Evolutionary conservation across 106 monocot genomes (phyloP).

Genomic region (Acorus gramineus): DNA sequence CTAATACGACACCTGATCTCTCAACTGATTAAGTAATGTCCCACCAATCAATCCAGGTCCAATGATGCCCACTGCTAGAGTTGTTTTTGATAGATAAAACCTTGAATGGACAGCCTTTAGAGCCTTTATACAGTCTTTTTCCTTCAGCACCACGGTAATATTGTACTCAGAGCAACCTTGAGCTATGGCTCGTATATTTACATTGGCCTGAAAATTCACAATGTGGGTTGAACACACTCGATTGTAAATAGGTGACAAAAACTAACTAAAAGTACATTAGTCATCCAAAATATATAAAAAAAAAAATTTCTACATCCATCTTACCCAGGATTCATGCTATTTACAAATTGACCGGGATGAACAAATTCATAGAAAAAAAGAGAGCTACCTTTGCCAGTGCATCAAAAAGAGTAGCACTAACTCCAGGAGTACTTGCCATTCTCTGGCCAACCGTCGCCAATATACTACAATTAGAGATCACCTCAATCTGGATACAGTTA

Average conservation of each 20-base stretch:
- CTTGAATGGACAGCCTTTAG: slow-evolving; percentile 87
- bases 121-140: slow-evolving; percentile 80
- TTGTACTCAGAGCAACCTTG: slow-evolving; percentile 99
- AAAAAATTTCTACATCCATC: too few species aligned
- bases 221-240: background rate
- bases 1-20: slow-evolving; percentile 66
- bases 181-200: slow-evolving; percentile 95
- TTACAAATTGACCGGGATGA: background rate
- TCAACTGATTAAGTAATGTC: slow-evolving; percentile 83
- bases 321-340: too few species aligned
- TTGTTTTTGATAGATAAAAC: slow-evolving; percentile 92
- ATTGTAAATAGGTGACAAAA: too few species aligned
- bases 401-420: slow-evolving; percentile 99
- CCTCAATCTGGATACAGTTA: slow-evolving; percentile 52
- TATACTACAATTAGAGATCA: slow-evolving; percentile 84
- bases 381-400: slow-evolving; percentile 78
- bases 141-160: slow-evolving; percentile 88
- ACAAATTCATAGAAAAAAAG: background rate
- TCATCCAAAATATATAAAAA: too few species aligned
- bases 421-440: slow-evolving; percentile 99
- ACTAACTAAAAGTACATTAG: too few species aligned
- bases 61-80: slow-evolving; percentile 82
- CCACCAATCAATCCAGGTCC: slow-evolving; percentile 94
- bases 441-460: slow-evolving; percentile 93
- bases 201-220: slow-evolving; percentile 51